Percentiles rank a stretch among this genome's conserved stretches.
These are phyloP conservation scores for Neofusicoccum cordaticola DNA, from an alignment of 2,329 filamentous ascomycete species.

Conservation along the genomic window DNA sequence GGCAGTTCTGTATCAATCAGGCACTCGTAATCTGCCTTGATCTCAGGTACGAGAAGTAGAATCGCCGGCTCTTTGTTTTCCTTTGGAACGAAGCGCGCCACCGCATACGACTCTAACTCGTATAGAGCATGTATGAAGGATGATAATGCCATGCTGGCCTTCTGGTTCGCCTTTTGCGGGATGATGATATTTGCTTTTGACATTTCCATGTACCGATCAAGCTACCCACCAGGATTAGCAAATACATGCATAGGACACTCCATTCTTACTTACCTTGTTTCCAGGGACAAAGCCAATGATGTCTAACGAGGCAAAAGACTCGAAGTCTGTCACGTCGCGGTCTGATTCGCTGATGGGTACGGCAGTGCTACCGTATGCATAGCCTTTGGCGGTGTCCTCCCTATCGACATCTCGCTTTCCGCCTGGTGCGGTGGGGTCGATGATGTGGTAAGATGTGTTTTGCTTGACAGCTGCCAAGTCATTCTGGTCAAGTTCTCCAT, in stretches of 20 bases:
- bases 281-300: constrained; percentile 82
- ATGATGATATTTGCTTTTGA: constrained; percentile 77
- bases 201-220: constrained; percentile 81
- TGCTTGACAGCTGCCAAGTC: constrained; percentile 69
- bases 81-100: constrained; percentile 82
- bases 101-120: constrained; percentile 79
- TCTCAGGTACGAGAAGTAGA: constrained; percentile 73
- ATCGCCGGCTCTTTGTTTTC: constrained; percentile 75
- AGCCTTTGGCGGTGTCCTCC: constrained; percentile 87
- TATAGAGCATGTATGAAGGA: constrained; percentile 85
- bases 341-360: constrained; percentile 87
- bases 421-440: constrained; percentile 69
- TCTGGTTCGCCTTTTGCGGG: constrained; percentile 73
- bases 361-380: constrained; percentile 86
- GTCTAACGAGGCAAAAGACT: constrained; percentile 71
- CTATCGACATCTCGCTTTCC: constrained; percentile 78
- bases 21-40: constrained; percentile 78
- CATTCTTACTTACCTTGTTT: constrained; percentile 57
- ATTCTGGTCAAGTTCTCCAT: constrained; percentile 28
- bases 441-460: constrained; percentile 75
- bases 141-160: constrained; percentile 79
- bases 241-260: background rate
- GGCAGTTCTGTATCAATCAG: constrained; percentile 87
- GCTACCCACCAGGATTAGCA: constrained; percentile 47
- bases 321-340: constrained; percentile 81